phyloP scores from a whole-genome alignment of 164 flowering plant species.

The Vitis rupestris region DNA sequence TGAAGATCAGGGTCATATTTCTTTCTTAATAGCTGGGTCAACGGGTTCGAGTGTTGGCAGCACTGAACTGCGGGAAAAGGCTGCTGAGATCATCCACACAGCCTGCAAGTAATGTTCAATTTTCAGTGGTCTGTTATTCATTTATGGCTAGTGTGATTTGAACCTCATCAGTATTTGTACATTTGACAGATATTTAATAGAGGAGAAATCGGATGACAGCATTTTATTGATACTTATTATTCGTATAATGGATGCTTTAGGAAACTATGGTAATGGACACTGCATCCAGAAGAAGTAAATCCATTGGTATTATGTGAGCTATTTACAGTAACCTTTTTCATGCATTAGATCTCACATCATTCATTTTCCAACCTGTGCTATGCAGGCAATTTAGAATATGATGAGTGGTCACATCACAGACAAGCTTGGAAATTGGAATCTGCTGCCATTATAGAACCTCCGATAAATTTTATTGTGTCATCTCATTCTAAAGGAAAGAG shows the following conservation, averaged over 20 bases:
- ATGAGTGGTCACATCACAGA: slow-evolving; percentile 91
- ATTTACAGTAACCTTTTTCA: neutral
- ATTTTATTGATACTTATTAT: slow-evolving; percentile 80
- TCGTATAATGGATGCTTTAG: slow-evolving; percentile 89
- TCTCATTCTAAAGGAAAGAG: slow-evolving; percentile 80
- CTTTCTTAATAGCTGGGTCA: slow-evolving; percentile 85
- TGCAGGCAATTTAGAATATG: slow-evolving; percentile 92
- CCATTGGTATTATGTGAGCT: neutral
- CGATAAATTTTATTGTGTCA: slow-evolving; percentile 71
- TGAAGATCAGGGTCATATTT: slow-evolving; percentile 30
- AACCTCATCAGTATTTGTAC: slow-evolving; percentile 16
- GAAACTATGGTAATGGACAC: slow-evolving; percentile 73
- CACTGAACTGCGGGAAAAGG: slow-evolving; percentile 72
- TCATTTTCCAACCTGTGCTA: slow-evolving; percentile 8
- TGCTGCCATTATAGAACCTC: slow-evolving; percentile 88
- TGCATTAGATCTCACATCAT: slow-evolving; percentile 2
- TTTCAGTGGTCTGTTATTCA: neutral
- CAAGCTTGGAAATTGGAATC: slow-evolving; percentile 98
- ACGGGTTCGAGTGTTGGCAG: slow-evolving; percentile 86
- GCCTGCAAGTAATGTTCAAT: slow-evolving; percentile 73
- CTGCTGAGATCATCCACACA: slow-evolving; percentile 72
- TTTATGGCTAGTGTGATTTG: neutral
- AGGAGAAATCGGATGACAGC: slow-evolving; percentile 96
- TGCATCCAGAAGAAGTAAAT: neutral
- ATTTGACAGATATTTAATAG: slow-evolving; percentile 66